Base-by-base conservation (phyloP, 352 stramenopile genomes). In the Globisporangium spiculum region DNA sequence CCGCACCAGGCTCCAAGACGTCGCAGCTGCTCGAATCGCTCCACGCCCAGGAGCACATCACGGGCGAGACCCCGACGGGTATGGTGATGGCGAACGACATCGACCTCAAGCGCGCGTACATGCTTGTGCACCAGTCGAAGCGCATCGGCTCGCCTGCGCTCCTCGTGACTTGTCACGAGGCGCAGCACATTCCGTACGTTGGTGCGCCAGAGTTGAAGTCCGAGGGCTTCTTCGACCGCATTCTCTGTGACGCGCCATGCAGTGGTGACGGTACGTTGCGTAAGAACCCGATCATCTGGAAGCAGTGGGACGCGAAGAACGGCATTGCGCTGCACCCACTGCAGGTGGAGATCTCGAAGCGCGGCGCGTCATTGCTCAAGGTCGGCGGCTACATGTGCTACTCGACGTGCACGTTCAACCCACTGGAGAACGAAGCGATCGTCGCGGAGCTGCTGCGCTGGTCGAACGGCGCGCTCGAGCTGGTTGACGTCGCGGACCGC, bases 351-450 rank as follows among this genome's bases (percentile, higher is more conserved):
- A 99, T 99, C 74, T 92, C 97, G 55, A 89, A 93, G 68, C 89
- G 97, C 24, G 97, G 94, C 22, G 86, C 96, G 14, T 77, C 93
- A 44, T 76, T 99, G 26, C 76, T 99, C 7, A 96, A 96, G 71
- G 78, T 98, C 26, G 96, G 94, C 10, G 96, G 96, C 20, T 88
- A 84, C 68, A 97, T 99, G 82, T 98, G 97, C 59, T 99, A 99
- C 79, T 98, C 91, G 46, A 99, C 96, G 63, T 99, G 98, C 71
- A 98, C 92, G 64, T 93, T 99, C 69, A 99, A 99, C 82, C 98
- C 98, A 14, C 78, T 99, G 27, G 98, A 99, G 83, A 97, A 99
- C 79, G 98, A 99, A 78, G 98, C 98, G 9, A 96, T 99, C n/a
- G 97, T 99, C 8, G 85, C 91, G 0, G 92, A 98, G 27, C 79